Evolutionary conservation across 75 land plant species (phyloP).

Genomic region (Sequoiadendron giganteum): DNA sequence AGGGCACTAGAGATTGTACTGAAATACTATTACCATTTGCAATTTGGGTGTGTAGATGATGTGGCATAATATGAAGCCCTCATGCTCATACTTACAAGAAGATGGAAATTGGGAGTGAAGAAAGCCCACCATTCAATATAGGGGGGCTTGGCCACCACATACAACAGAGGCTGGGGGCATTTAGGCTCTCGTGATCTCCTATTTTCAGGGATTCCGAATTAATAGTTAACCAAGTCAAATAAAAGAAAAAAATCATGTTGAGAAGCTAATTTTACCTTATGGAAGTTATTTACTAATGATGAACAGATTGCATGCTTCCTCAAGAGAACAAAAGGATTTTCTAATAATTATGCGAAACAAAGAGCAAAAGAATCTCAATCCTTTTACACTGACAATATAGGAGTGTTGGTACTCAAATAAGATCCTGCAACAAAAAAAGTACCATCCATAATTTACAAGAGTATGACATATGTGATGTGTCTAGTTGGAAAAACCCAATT

Average conservation of each 20-base stretch:
- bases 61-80: not conserved
- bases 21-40: not conserved
- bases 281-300: not conserved
- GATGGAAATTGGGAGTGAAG: not conserved
- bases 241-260: not conserved
- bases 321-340: not conserved
- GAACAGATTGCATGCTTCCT: not conserved
- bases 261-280: not conserved
- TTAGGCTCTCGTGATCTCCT: too few species aligned
- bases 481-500: not conserved
- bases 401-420: not conserved
- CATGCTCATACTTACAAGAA: not conserved
- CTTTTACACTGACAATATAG: not conserved
- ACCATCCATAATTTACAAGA: not conserved
- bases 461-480: not conserved
- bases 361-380: not conserved
- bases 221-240: too few species aligned
- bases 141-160: too few species aligned
- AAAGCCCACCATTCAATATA: too few species aligned
- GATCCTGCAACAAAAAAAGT: not conserved
- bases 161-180: too few species aligned
- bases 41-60: not conserved
- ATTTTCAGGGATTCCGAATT: not conserved
- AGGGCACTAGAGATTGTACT: not conserved
- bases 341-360: not conserved